Percentiles rank a stretch among this genome's conserved stretches.
phyloP scores from a whole-genome alignment of 169 alveolate species.

The Eimeria praecox region DNA sequence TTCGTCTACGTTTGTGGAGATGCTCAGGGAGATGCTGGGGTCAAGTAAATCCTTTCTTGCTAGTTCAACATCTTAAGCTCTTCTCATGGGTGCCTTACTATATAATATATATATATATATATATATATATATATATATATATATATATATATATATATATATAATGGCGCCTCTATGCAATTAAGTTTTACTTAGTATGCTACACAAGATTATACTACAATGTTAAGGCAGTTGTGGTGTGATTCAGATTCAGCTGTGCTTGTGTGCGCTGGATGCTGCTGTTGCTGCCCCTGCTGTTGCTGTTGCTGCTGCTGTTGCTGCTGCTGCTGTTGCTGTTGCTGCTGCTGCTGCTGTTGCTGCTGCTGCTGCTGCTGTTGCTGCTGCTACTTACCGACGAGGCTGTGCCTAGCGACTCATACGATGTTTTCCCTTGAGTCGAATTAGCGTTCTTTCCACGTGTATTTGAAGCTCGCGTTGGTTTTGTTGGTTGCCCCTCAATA shows the following conservation, averaged over 20 bases:
- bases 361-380: not conserved
- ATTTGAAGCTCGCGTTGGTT: not conserved
- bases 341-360: not conserved
- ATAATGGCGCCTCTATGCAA: not conserved
- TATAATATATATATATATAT: no score
- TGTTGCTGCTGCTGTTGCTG: not conserved
- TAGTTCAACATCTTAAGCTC: no score
- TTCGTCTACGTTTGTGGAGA: no score
- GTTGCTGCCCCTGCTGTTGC: no score
- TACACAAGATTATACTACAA: not conserved
- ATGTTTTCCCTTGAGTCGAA: not conserved
- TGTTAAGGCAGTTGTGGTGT: not conserved
- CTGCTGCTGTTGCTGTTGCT: not conserved
- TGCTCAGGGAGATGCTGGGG: no score
- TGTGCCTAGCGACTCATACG: not conserved
- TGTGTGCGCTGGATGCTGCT: no score
- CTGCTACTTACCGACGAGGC: constrained; percentile 11
- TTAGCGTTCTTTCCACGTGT: not conserved
- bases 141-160: no score
- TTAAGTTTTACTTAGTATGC: not conserved
- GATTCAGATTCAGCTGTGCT: not conserved
- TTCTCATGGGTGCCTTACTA: no score
- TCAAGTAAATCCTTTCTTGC: no score
- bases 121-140: no score
- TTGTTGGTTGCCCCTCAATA: not conserved